Conservation (phyloP, 257 asterid species). For the Forsythia viridissima region DNA sequence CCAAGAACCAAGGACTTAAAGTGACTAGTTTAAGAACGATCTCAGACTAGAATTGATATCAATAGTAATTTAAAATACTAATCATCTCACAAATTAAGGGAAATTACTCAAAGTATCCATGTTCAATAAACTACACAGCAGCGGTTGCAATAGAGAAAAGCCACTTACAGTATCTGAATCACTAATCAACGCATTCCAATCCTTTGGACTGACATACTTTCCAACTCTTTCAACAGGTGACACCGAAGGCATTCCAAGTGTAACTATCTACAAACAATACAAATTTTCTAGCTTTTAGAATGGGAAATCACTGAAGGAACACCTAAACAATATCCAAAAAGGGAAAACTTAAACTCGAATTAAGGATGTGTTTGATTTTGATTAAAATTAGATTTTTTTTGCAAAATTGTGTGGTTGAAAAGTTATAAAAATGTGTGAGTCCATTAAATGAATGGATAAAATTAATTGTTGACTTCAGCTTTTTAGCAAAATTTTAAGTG, state of each 20-base stretch:
- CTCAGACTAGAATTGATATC: constrained; percentile 6
- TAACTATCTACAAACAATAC: constrained; percentile 66
- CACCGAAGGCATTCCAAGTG: constrained; percentile 93
- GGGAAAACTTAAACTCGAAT: not conserved
- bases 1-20: not conserved
- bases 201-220: constrained; percentile 71
- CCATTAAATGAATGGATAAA: no score
- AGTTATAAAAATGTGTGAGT: no score
- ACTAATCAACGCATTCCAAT: constrained; percentile 81
- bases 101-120: constrained; percentile 1
- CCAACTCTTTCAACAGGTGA: constrained; percentile 94
- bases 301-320: not conserved
- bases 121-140: constrained; percentile 10
- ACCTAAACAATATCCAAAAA: not conserved
- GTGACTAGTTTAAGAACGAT: not conserved
- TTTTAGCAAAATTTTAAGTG: no score
- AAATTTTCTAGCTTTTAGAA: constrained; percentile 8
- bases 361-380: no score
- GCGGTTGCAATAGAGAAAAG: constrained; percentile 9
- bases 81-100: not conserved
- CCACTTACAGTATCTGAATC: constrained; percentile 79
- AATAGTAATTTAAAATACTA: not conserved
- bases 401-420: no score
- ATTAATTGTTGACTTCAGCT: no score
- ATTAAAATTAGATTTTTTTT: no score